Base-by-base conservation (phyloP, 768 basidiomycete genomes). In the Pleurotus eryngii region DNA sequence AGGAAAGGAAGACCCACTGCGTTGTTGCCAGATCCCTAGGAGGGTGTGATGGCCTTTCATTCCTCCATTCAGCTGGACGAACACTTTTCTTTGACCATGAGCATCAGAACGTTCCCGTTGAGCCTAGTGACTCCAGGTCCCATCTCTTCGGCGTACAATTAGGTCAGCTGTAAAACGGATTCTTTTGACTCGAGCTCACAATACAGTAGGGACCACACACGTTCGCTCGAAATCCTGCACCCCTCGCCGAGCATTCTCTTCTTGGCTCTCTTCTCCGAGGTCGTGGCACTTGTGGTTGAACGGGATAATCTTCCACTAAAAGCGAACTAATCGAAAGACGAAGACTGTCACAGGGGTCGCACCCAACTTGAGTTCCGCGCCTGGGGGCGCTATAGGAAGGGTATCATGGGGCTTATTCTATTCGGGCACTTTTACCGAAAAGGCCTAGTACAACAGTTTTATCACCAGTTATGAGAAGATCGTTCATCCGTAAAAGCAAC, bases 51-150 rank as follows among this genome's bases (percentile, higher is more conserved):
- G 1, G 75, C 72, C 26, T 84, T 81, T 67, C 78, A 83, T 59
- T 79, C 82, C 50, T 80, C 79, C 8, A 71, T 85, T 57, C 69
- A 64, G 47, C 57, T 65, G 42, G 76, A 83, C 59, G 60, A 72
- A 14, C 46, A 46, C n/a, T 65, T 63, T 20, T 78, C 78, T 76
- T 74, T 60, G 73, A 60, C 7, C 84, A 86, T 57, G 84, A 86
- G 62, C 84, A 86, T 62, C 84, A 86, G 62, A 72, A 81, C 49
- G 80, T 86, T 12, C 85, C 81, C 65, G 82, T 86, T 57, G 84
- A 87, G 68, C 81, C 82, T 1, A 73, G 64, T 53, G 85, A 86
- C 61, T n/a, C n/a, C n/a, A 82, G 83, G 5, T 74, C 78, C 3
- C 83, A 84, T 68, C 73, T 85, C 18, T 87, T 87, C 63, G 81